Conservation (phyloP, 2,329 filamentous ascomycete species). For the Xylariaceae sp. region DNA sequence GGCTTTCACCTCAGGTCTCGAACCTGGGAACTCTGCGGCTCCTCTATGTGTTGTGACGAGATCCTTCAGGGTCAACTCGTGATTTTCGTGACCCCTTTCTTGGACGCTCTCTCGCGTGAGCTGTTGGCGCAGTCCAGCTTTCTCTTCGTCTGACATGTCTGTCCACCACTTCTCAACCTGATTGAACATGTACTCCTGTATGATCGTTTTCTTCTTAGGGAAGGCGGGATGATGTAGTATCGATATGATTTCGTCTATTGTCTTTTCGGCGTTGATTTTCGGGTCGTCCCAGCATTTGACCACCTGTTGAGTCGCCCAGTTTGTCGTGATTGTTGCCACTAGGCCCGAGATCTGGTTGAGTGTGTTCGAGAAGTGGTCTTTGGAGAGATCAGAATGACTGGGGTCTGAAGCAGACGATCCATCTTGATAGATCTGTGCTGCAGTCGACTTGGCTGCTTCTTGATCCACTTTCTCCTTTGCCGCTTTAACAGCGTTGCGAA, state of each 20-base stretch:
- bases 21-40: conserved; percentile 27
- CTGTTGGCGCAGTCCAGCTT: conserved; percentile 20
- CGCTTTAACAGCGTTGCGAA: conserved; percentile 28
- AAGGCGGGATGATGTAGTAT: conserved; percentile 67
- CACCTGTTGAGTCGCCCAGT: conserved; percentile 63
- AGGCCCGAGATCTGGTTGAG: conserved; percentile 54
- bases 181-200: conserved; percentile 64
- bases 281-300: conserved; percentile 68
- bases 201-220: conserved; percentile 44
- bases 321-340: conserved; percentile 55
- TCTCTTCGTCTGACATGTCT: conserved; percentile 15
- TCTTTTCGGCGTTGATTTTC: conserved; percentile 56
- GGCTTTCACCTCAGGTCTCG: conserved; percentile 22
- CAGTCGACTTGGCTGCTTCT: conserved; percentile 27
- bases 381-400: conserved; percentile 55
- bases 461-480: conserved; percentile 29
- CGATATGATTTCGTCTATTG: conserved; percentile 57
- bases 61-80: conserved; percentile 25
- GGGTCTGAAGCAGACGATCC: conserved; percentile 45
- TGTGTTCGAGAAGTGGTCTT: conserved; percentile 57
- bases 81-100: conserved; percentile 27
- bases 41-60: conserved; percentile 22
- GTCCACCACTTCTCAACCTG: conserved; percentile 58
- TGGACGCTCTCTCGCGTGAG: conserved; percentile 28
- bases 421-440: conserved; percentile 25